These are phyloP conservation scores for Monascus ruber DNA, from an alignment of 2,329 filamentous ascomycete genomes.

Conservation along the genomic window DNA sequence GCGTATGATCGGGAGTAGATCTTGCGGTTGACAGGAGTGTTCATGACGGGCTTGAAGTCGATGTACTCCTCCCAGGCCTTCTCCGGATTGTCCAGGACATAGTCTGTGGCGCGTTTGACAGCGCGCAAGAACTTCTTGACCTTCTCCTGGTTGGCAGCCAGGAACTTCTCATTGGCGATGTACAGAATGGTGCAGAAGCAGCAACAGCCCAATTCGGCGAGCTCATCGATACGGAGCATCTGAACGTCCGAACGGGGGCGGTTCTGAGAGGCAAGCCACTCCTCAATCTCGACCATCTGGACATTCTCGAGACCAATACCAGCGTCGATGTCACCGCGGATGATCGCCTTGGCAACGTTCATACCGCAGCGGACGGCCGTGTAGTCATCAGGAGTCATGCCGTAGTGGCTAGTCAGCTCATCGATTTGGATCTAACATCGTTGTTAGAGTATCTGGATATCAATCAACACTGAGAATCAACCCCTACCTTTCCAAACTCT, in stretches of 20 bases:
- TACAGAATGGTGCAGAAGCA: slow-evolving; percentile 76
- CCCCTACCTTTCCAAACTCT: slow-evolving; percentile 56
- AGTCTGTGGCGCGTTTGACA: slow-evolving; percentile 64
- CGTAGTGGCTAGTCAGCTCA: slow-evolving; percentile 66
- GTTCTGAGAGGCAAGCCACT: slow-evolving; percentile 56
- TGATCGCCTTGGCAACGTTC: slow-evolving; percentile 70
- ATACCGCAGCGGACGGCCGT: slow-evolving; percentile 68
- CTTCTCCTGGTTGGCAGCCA: slow-evolving; percentile 54
- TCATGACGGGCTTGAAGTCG: slow-evolving; percentile 62
- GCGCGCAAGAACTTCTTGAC: slow-evolving; percentile 58
- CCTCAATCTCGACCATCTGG: slow-evolving; percentile 71
- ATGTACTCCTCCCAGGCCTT: slow-evolving; percentile 57
- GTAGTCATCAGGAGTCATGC: slow-evolving; percentile 62
- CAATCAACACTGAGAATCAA: too few relatives aligned
- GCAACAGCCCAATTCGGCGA: slow-evolving; percentile 69
- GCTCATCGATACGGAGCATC: slow-evolving; percentile 72
- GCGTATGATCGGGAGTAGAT: slow-evolving; percentile 70
- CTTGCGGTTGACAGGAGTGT: slow-evolving; percentile 57
- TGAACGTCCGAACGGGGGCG: slow-evolving; percentile 57
- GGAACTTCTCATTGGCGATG: slow-evolving; percentile 64
- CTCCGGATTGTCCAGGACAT: slow-evolving; percentile 53
- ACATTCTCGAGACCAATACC: slow-evolving; percentile 71
- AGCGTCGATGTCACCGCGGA: slow-evolving; percentile 59
- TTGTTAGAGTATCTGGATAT: not conserved
- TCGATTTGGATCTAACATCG: slow-evolving; percentile 59